Conservation (phyloP, 352 stramenopile species). For the Phytophthora melonis region DNA sequence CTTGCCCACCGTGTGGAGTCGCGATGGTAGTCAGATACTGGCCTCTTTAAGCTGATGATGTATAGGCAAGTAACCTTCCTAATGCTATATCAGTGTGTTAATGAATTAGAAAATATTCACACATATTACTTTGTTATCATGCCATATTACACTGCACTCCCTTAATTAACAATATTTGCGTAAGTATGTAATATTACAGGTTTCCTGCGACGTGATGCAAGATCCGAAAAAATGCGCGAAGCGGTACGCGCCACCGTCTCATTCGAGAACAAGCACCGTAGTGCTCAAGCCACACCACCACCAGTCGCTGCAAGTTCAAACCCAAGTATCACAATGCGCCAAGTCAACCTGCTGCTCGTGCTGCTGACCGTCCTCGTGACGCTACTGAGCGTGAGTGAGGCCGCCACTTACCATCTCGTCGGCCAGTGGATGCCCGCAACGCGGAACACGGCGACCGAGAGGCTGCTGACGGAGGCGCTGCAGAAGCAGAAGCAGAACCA, state of each 20-base stretch:
- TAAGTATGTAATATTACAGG: not conserved
- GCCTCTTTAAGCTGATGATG: slow-evolving; percentile 3
- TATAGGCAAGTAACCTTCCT: not conserved
- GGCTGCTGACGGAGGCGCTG: slow-evolving; percentile 47
- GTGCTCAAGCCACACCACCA: slow-evolving; percentile 12
- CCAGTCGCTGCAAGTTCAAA: not conserved
- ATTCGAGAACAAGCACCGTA: slow-evolving; percentile 35
- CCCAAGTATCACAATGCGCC: slow-evolving; percentile 6
- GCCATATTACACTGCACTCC: no score
- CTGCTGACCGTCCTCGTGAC: slow-evolving; percentile 24
- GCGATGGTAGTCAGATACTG: slow-evolving; percentile 14
- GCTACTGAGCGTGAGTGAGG: slow-evolving; percentile 12
- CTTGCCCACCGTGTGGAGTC: slow-evolving; percentile 4
- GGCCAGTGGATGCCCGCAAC: slow-evolving; percentile 54
- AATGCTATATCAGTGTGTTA: not conserved
- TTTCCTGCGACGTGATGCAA: not conserved
- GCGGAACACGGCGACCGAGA: slow-evolving; percentile 40
- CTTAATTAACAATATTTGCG: no score
- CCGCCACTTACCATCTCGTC: slow-evolving; percentile 42
- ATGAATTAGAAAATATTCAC: not conserved
- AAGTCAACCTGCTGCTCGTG: slow-evolving; percentile 17
- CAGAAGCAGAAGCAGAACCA: slow-evolving; percentile 34
- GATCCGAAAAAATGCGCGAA: slow-evolving; percentile 8
- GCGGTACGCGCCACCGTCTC: slow-evolving; percentile 19
- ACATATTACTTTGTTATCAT: not conserved